Percentiles rank a stretch among this genome's conserved stretches.
Evolutionary conservation across 805 yeast genomes (phyloP).

Genomic region (Spathaspora hagerdaliae): DNA sequence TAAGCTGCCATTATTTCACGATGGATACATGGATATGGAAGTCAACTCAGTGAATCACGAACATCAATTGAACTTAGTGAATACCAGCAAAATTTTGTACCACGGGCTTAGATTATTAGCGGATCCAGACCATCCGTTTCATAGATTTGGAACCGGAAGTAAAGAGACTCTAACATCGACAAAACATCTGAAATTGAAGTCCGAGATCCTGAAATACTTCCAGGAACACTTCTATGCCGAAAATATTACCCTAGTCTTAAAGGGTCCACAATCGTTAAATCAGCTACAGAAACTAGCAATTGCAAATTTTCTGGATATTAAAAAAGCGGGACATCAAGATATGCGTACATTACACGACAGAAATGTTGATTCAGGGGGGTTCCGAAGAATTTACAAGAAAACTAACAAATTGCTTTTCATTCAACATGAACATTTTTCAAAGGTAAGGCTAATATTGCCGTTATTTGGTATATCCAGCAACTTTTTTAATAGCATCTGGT

Average conservation of each 20-base stretch:
- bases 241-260: constrained; percentile 55
- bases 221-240: constrained; percentile 38
- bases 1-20: constrained; percentile 46
- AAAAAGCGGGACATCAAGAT: background rate
- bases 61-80: constrained; percentile 50
- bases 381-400: background rate
- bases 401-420: constrained; percentile 31
- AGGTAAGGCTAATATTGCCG: constrained; percentile 48
- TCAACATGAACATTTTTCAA: constrained; percentile 27
- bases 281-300: constrained; percentile 49
- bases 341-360: background rate
- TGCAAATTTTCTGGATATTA: constrained; percentile 36
- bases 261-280: constrained; percentile 66
- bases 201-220: constrained; percentile 36
- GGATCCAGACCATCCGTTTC: constrained; percentile 47
- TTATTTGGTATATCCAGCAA: constrained; percentile 7
- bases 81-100: constrained; percentile 44
- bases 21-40: constrained; percentile 43
- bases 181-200: constrained; percentile 28
- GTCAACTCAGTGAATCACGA: constrained; percentile 63
- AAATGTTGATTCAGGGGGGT: background rate
- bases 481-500: constrained; percentile 44
- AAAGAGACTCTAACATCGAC: constrained; percentile 43
- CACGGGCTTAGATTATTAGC: constrained; percentile 58
- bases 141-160: constrained; percentile 65